Conservation (phyloP, 176 grass and related monocot species). For the Carex pumila region DNA sequence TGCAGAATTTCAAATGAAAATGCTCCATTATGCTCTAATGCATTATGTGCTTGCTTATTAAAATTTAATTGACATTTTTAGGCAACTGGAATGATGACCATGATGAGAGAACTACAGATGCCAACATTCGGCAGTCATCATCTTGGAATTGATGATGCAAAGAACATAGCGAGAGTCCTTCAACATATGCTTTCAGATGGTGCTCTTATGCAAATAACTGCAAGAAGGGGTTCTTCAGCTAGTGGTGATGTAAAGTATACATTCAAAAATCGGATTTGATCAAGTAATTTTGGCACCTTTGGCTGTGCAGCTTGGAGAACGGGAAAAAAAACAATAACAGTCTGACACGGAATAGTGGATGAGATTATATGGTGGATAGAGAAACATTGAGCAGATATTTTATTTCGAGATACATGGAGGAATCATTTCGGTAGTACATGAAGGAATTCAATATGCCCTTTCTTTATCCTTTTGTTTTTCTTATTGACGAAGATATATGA, state of each 20-base stretch:
- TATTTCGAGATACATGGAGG: not conserved
- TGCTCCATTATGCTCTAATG: conserved; percentile 4
- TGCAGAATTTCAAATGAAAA: not conserved
- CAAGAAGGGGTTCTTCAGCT: conserved; percentile 43
- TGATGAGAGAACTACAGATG: conserved; percentile 75
- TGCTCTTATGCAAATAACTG: conserved; percentile 58
- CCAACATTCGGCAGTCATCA: conserved; percentile 65
- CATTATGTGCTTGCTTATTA: not conserved
- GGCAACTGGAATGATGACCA: conserved; percentile 91
- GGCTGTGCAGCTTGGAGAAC: not conserved
- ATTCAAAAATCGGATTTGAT: conserved; percentile 61
- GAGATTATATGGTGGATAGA: not conserved
- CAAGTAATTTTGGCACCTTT: conserved; percentile 1
- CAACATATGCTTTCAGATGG: conserved; percentile 73
- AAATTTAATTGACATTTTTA: conserved; percentile 19
- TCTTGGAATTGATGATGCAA: conserved; percentile 84
- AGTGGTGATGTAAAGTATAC: conserved; percentile 47
- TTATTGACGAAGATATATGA: not conserved
- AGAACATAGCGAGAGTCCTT: conserved; percentile 78
- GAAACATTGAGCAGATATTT: not conserved
- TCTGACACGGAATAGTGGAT: not conserved
- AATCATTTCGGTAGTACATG: not conserved
- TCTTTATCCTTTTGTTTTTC: not conserved
- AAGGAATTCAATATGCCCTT: not conserved
- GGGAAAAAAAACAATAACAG: not conserved